Conservation (phyloP, 2,329 filamentous ascomycete genomes). For the Trichoderma sp. region DNA sequence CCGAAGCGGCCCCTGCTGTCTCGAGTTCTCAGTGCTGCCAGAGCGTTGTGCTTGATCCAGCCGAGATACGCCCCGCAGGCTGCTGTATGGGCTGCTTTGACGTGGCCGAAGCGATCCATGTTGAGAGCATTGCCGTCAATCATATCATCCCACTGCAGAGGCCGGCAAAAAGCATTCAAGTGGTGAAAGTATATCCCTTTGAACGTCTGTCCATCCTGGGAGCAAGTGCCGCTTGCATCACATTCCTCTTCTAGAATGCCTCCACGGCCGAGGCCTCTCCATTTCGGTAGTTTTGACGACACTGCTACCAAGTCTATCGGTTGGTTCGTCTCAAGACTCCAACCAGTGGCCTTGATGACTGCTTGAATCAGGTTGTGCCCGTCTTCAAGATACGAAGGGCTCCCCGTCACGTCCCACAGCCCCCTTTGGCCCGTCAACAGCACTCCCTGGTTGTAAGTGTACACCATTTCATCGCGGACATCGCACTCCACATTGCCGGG, state of each 20-base stretch:
- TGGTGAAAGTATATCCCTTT: slow-evolving; percentile 96
- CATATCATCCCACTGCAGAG: slow-evolving; percentile 45
- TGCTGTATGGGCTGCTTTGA: slow-evolving; percentile 51
- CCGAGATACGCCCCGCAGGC: slow-evolving; percentile 66
- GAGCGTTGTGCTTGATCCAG: slow-evolving; percentile 80
- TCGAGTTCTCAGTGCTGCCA: slow-evolving; percentile 70
- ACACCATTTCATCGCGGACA: slow-evolving; percentile 81
- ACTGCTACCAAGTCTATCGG: slow-evolving; percentile 45
- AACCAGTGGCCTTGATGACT: slow-evolving; percentile 79
- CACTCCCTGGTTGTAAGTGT: slow-evolving; percentile 95
- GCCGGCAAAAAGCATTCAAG: slow-evolving; percentile 73
- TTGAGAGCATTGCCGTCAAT: background rate
- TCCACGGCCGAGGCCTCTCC: slow-evolving; percentile 74
- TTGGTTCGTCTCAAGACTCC: slow-evolving; percentile 51
- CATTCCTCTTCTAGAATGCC: slow-evolving; percentile 85
- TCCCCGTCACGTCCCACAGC: slow-evolving; percentile 76
- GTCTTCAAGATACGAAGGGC: slow-evolving; percentile 70
- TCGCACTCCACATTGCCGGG: slow-evolving; percentile 75
- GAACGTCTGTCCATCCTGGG: slow-evolving; percentile 85
- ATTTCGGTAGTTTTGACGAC: slow-evolving; percentile 51
- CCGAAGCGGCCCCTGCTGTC: slow-evolving; percentile 73
- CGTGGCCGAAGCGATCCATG: slow-evolving; percentile 33
- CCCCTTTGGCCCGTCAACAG: slow-evolving; percentile 78
- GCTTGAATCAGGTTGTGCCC: slow-evolving; percentile 75
- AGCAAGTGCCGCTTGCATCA: slow-evolving; percentile 73